A percentile compares a stretch with the other conserved stretches of the same genome.
Evolutionary conservation across 169 alveolate species (phyloP).

Genomic region (Plasmodium berghei): DNA sequence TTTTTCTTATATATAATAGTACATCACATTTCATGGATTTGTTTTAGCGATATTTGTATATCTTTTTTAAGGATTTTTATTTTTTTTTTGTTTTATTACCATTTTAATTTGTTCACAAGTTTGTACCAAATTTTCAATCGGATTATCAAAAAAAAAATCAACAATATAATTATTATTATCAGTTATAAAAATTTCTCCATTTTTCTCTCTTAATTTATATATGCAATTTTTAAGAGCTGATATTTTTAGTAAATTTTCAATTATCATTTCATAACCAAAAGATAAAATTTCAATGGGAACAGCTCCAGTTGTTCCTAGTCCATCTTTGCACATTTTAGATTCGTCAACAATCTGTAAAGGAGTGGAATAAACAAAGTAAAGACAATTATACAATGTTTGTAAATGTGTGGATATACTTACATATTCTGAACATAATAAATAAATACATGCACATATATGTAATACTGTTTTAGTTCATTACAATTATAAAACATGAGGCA

Average conservation of each 20-base stretch:
- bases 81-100: conserved; percentile 3
- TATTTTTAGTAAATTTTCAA: conserved; percentile 44
- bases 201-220: conserved; percentile 78
- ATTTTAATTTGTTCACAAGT: conserved; percentile 75
- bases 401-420: background rate
- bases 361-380: conserved; percentile 1
- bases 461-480: conserved; percentile 23
- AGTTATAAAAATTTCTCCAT: conserved; percentile 80
- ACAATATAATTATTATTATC: conserved; percentile 82
- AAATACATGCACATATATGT: conserved; percentile 1
- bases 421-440: background rate
- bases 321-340: conserved; percentile 75
- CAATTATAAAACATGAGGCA: conserved; percentile 82
- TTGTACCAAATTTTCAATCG: conserved; percentile 72
- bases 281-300: conserved; percentile 84
- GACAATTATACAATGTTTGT: background rate
- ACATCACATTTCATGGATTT: too few species aligned
- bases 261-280: conserved; percentile 79
- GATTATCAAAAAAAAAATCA: conserved; percentile 79
- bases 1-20: too few species aligned
- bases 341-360: conserved; percentile 80
- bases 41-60: too few species aligned
- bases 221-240: conserved; percentile 24
- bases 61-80: too few species aligned
- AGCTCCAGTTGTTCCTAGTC: conserved; percentile 76